A percentile compares a stretch with the other conserved stretches of the same genome.
These are phyloP conservation scores for Xylaria telfairii DNA, from an alignment of 495 filamentous ascomycete species.

Conservation along the genomic window DNA sequence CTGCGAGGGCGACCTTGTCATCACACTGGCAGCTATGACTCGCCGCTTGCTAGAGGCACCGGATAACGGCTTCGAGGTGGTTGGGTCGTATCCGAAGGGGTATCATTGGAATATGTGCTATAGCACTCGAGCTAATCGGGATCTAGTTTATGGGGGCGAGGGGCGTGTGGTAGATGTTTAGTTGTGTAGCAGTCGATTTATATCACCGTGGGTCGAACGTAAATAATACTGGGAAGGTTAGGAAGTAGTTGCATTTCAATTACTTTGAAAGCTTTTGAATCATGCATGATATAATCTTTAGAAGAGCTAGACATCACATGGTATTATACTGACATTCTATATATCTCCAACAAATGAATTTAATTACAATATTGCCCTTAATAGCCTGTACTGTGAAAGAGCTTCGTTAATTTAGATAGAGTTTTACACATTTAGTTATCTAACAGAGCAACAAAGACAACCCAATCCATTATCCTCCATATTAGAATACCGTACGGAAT, in stretches of 20 bases:
- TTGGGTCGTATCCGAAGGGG: neutral
- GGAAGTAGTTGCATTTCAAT: too few species aligned
- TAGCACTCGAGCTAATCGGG: slow-evolving; percentile 37
- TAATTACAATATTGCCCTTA: neutral
- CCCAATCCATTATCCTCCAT: neutral
- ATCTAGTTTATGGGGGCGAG: slow-evolving; percentile 65
- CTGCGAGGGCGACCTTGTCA: slow-evolving; percentile 19
- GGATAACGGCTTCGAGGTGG: neutral
- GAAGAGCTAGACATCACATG: too few species aligned
- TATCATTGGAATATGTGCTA: slow-evolving; percentile 1
- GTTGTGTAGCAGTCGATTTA: too few species aligned
- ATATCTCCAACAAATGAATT: neutral
- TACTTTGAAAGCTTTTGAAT: too few species aligned
- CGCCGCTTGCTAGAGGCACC: neutral
- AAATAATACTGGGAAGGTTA: too few species aligned
- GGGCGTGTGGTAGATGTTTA: slow-evolving; percentile 56
- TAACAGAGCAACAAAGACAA: neutral
- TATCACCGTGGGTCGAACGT: neutral
- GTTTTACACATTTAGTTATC: too few species aligned
- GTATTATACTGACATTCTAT: too few species aligned
- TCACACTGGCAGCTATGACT: neutral
- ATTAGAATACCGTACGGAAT: neutral
- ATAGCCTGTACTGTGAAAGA: neutral
- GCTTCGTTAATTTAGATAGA: neutral
- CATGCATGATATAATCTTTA: too few species aligned